Evolutionary conservation across 139 green algal species (phyloP), one percentile per base, ranked within the genome.

Genomic region (Zygnema cylindricum): DNA sequence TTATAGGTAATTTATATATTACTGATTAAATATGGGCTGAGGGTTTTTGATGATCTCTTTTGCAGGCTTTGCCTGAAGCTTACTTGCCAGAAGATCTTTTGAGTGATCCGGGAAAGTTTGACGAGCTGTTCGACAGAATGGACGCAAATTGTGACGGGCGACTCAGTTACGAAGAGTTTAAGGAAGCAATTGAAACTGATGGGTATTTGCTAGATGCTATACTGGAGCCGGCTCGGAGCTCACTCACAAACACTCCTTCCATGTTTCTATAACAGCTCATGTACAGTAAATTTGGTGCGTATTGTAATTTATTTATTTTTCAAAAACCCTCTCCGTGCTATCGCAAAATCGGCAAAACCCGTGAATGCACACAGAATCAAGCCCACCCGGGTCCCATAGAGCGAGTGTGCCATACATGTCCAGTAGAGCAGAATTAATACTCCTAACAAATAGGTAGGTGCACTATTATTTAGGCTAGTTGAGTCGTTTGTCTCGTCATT

Each of bases 41-140:
- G n/a, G n/a, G n/a, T n/a, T n/a, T n/a, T n/a, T n/a, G n/a, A n/a
- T n/a, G n/a, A n/a, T n/a, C n/a, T 82, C 39, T 41, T 41, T 63
- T 25, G 82, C 83, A 88, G 83, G 57, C 83, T 42, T 54, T 88
- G n/a, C 83, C 83, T 16, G 35, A 82, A 35, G 83, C 81, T n/a
- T 88, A 71, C 33, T 76, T 88, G 1, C 83, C 83, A 3, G 43
- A 57, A 11, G 35, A 88, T 76, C 49, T 63, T 25, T 71, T 88
- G 23, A 36, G 36, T 30, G 83, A 88, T 43, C 83, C 69, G 22
- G 83, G 83, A 33, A 82, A 78, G n/a, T 43, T 88, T 43, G 83
- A 88, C 69, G 83, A 88, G 69, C 69, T 88, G 33, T 88, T 88
- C 76, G 83, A 88, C 69, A 73, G 83, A 42, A 76, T 88, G 54